phyloP scores from a whole-genome alignment of 805 yeast species.

The Suhomyces vadensis region DNA sequence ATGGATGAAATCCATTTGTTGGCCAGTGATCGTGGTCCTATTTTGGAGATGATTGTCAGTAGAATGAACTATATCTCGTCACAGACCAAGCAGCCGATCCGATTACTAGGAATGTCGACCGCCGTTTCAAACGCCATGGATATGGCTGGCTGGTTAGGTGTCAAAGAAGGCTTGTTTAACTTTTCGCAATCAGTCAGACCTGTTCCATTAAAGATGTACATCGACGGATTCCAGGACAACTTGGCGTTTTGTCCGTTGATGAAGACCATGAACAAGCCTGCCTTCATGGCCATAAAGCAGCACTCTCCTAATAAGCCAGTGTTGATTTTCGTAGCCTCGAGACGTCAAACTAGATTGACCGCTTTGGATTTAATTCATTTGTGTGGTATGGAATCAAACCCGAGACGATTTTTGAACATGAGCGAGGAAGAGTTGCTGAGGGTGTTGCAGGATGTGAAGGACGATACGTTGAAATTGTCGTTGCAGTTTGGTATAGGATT shows the following conservation, averaged over 20 bases:
- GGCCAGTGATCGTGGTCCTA: conserved; percentile 86
- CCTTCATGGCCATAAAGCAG: conserved; percentile 87
- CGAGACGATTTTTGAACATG: conserved; percentile 68
- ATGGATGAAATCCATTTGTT: conserved; percentile 86
- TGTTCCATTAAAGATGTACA: conserved; percentile 82
- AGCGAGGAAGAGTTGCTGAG: conserved; percentile 60
- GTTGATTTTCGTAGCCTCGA: conserved; percentile 78
- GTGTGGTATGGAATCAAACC: conserved; percentile 78
- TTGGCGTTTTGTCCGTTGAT: conserved; percentile 79
- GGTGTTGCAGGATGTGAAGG: conserved; percentile 60
- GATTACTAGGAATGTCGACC: conserved; percentile 78
- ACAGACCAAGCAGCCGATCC: conserved; percentile 57
- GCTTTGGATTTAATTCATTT: conserved; percentile 76
- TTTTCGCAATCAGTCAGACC: conserved; percentile 84
- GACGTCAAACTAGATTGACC: conserved; percentile 79
- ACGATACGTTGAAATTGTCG: conserved; percentile 75
- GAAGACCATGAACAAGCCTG: conserved; percentile 89
- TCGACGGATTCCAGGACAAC: conserved; percentile 83
- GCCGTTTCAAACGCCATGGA: conserved; percentile 86
- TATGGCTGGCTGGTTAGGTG: conserved; percentile 84
- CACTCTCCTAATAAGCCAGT: conserved; percentile 88
- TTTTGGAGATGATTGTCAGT: conserved; percentile 85
- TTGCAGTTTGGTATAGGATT: conserved; percentile 79
- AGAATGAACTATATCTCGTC: conserved; percentile 74
- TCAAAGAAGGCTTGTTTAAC: conserved; percentile 70